phyloP scores from a whole-genome alignment of 371 early-diverging fungal species.

The Syncephalastrum contaminatum region DNA sequence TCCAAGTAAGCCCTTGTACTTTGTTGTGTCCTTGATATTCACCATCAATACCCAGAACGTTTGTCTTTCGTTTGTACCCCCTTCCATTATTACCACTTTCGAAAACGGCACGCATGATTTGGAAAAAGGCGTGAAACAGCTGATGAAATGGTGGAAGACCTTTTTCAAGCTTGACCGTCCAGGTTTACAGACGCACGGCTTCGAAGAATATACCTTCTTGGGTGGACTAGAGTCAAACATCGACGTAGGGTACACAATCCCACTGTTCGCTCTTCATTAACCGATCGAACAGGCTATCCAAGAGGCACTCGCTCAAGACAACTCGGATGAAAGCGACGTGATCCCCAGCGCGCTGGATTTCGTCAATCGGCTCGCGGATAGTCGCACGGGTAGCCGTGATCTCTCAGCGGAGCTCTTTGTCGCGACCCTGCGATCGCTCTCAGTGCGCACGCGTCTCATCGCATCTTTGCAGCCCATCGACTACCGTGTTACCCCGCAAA shows the following conservation, averaged over 20 bases:
- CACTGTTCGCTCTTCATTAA: background rate
- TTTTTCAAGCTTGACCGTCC: constrained; percentile 48
- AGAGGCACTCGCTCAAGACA: background rate
- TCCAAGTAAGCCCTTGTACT: constrained; percentile 23
- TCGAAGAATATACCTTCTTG: constrained; percentile 26
- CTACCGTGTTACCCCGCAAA: constrained; percentile 41
- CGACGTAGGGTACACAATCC: background rate
- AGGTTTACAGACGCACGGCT: constrained; percentile 39
- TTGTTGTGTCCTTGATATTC: background rate
- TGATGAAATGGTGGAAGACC: constrained; percentile 59
- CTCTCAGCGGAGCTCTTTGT: constrained; percentile 61
- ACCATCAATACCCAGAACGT: background rate
- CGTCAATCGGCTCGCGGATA: constrained; percentile 14
- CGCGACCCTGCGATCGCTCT: constrained; percentile 52
- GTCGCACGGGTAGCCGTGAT: constrained; percentile 40
- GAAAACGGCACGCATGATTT: constrained; percentile 12
- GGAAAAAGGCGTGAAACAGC: constrained; percentile 33
- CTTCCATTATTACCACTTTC: constrained; percentile 19
- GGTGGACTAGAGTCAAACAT: constrained; percentile 15
- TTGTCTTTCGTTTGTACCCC: constrained; percentile 32
- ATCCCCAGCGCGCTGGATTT: constrained; percentile 22
- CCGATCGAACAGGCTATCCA: constrained; percentile 3
- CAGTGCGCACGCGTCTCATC: constrained; percentile 58
- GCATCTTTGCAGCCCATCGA: constrained; percentile 68
- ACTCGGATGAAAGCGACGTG: constrained; percentile 9